Conservation (phyloP, 805 yeast species). For the Yamadazyma insecticola region DNA sequence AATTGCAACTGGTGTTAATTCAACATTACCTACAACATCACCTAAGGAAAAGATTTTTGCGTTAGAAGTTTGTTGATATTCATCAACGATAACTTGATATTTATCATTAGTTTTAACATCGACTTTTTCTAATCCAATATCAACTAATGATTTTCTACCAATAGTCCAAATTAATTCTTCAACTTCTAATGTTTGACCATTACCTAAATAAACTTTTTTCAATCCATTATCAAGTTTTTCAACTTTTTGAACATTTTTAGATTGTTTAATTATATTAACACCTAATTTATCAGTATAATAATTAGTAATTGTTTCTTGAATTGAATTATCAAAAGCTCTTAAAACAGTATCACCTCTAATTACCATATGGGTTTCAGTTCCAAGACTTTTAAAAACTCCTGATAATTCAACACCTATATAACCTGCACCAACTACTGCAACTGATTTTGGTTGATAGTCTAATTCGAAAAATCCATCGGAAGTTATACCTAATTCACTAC, state of each 20-base stretch:
- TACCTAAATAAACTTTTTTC: slow-evolving; percentile 34
- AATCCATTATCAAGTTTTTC: slow-evolving; percentile 29
- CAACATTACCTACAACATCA: slow-evolving; percentile 89
- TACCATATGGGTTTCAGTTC: slow-evolving; percentile 79
- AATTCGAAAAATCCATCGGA: slow-evolving; percentile 90
- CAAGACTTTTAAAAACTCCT: slow-evolving; percentile 88
- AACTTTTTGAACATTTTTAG: slow-evolving; percentile 39
- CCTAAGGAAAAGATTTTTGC: slow-evolving; percentile 80
- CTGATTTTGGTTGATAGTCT: slow-evolving; percentile 80
- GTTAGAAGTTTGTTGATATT: slow-evolving; percentile 77
- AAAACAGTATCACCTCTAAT: slow-evolving; percentile 90
- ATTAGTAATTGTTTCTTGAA: slow-evolving; percentile 76
- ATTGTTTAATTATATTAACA: slow-evolving; percentile 68
- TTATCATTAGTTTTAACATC: slow-evolving; percentile 60
- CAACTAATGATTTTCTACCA: slow-evolving; percentile 78
- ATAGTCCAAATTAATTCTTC: slow-evolving; percentile 90
- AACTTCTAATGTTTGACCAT: slow-evolving; percentile 44
- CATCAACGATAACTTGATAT: slow-evolving; percentile 75
- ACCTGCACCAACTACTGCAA: slow-evolving; percentile 96
- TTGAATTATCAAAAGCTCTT: slow-evolving; percentile 79
- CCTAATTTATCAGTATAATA: slow-evolving; percentile 74
- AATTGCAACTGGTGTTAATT: slow-evolving; percentile 96
- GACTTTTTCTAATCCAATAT: slow-evolving; percentile 70
- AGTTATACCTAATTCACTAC: slow-evolving; percentile 76
- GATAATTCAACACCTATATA: slow-evolving; percentile 95